These are phyloP conservation scores for Bryoglossum gracile DNA, from an alignment of 495 filamentous ascomycete species.

Conservation along the genomic window DNA sequence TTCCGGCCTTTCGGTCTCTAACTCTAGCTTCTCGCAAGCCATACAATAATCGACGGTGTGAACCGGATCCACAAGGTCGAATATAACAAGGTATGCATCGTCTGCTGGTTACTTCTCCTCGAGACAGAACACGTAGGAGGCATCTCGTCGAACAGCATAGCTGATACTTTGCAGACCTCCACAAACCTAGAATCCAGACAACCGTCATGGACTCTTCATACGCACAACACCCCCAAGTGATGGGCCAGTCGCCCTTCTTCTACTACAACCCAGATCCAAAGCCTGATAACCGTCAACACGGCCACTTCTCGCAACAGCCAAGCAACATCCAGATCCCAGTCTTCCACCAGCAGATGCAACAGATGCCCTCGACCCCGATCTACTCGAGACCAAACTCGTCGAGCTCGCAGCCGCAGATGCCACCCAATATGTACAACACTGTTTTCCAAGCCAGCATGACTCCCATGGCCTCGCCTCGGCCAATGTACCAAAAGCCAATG, in stretches of 20 bases:
- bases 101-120: no score
- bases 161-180: conserved; percentile 14
- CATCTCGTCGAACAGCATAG: background rate
- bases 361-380: conserved; percentile 57
- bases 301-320: conserved; percentile 75
- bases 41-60: background rate
- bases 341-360: conserved; percentile 32
- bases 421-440: conserved; percentile 53
- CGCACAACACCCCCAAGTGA: conserved; percentile 41
- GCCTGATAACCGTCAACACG: conserved; percentile 69
- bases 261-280: conserved; percentile 81
- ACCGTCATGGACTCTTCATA: conserved; percentile 23
- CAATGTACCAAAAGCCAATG: conserved; percentile 66
- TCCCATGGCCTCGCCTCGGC: conserved; percentile 71
- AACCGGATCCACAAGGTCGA: conserved; percentile 3
- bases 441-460: conserved; percentile 55
- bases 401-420: conserved; percentile 49
- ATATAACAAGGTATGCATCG: conserved; percentile 6
- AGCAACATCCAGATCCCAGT: conserved; percentile 37
- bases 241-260: conserved; percentile 78
- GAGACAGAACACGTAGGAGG: background rate
- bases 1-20: conserved; percentile 1
- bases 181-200: background rate
- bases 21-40: background rate
- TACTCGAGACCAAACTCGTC: conserved; percentile 70